phyloP scores from a whole-genome alignment of 78 protist species.

The Andalucia godoyi region DNA sequence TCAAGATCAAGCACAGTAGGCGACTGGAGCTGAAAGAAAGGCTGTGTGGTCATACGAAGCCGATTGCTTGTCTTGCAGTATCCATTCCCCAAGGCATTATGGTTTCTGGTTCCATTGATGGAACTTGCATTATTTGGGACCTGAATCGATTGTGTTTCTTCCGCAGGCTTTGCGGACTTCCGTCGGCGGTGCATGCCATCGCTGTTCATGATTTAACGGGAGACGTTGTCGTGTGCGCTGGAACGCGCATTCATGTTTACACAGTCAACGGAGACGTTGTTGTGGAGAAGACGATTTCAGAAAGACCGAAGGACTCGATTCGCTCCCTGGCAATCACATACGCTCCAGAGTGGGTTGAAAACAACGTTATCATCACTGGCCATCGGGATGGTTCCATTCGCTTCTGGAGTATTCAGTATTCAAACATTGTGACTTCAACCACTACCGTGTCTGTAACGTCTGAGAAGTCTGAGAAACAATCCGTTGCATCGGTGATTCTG shows the following conservation, averaged over 20 bases:
- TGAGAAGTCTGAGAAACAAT: no score
- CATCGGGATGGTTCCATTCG: neutral
- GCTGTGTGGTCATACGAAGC: neutral
- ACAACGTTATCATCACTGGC: neutral
- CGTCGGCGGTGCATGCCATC: neutral
- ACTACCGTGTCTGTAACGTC: no score
- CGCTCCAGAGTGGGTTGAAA: neutral
- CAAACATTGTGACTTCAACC: neutral
- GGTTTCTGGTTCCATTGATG: neutral
- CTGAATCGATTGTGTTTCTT: no score
- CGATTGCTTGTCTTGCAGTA: neutral
- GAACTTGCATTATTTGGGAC: neutral
- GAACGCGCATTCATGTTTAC: neutral
- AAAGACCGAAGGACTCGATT: neutral
- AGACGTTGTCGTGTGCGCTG: neutral
- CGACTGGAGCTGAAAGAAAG: neutral
- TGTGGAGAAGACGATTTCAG: neutral
- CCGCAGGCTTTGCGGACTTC: neutral
- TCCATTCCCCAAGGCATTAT: neutral
- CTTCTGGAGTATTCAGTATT: neutral
- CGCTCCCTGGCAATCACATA: neutral
- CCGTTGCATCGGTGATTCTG: neutral
- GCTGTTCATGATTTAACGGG: neutral
- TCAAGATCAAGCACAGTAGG: no score
- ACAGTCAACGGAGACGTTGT: neutral